Base-by-base conservation (phyloP, 371 early-diverging fungal genomes). In the Mortierella sp. region DNA sequence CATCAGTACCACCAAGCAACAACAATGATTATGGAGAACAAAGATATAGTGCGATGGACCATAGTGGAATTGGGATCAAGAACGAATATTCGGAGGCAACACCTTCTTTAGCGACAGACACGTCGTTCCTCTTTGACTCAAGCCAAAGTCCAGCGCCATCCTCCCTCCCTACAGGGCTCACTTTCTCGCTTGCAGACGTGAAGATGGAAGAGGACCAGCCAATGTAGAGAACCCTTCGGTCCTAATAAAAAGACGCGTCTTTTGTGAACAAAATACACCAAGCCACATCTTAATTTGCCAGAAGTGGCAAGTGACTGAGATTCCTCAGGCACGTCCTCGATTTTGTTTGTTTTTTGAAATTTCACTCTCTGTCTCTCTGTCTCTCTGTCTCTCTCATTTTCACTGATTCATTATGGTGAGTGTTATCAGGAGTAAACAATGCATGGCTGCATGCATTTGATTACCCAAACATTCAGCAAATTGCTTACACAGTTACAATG, bases 131-230 rank as follows among this genome's bases (percentile, higher is more conserved):
- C 35, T 54, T 45, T 29, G 58, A 66, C 15, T 72, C 65, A 28
- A 64, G 64, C n/a, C 73, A 66, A 53, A 37, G 15, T 17, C 22
- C 5, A 4, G 31, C 23, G 13, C 17, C 63, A 28, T 13, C 47
- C 2, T 61, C 57, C 22, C 63, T 49, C 2, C n/a, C 6, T 7
- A 43, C 73, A 62, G 73, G 67, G 19, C 56, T 72, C 8, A 47
- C 73, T 0, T 49, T 66, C 19, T 57, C 34, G 1, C 9, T 66
- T 23, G 19, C 57, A 28, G 67, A 66, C 34, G 32, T 72, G 15
- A 72, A 66, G 35, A 72, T 72, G 73, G 66, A 61, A 5, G 66
- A 56, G 19, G 67, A 72, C n/a, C 22, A 62, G 15, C n/a, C 17
- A 28, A 23, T 61, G 49, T 61, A 62, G 35, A 51, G 63, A 59